Conservation (phyloP, 129 eudicot genomes). For the Centaurea solstitialis region DNA sequence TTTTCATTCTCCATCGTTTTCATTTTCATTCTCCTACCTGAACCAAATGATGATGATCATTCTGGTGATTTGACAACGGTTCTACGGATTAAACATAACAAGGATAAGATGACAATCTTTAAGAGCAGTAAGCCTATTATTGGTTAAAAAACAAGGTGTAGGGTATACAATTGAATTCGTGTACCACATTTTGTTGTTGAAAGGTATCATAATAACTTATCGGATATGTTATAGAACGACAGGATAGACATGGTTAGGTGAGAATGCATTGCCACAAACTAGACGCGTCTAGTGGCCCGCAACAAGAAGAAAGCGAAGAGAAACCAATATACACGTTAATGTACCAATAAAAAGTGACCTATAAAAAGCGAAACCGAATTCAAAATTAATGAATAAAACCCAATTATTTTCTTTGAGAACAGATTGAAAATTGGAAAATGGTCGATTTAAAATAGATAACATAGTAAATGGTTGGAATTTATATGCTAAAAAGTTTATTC, state of each 20-base stretch:
- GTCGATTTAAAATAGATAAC: too few relatives aligned
- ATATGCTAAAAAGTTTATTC: too few relatives aligned
- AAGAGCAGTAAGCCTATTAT: constrained; percentile 2
- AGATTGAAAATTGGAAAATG: too few relatives aligned
- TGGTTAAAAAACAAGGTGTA: background rate
- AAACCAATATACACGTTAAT: background rate
- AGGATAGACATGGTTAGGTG: background rate
- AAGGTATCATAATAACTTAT: background rate
- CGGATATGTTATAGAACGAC: background rate
- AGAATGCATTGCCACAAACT: background rate
- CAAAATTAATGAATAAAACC: too few relatives aligned
- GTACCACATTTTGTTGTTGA: background rate
- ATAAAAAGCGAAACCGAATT: background rate
- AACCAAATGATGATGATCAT: background rate
- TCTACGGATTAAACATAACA: background rate
- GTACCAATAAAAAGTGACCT: background rate
- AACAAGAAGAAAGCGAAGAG: background rate
- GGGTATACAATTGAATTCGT: background rate
- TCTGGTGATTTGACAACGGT: background rate
- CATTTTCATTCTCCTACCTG: too few relatives aligned
- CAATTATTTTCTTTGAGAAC: too few relatives aligned
- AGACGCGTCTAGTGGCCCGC: background rate
- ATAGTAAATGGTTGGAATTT: too few relatives aligned
- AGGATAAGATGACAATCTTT: background rate
- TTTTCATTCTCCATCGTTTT: too few relatives aligned